Base-by-base conservation (phyloP, 495 filamentous ascomycete species). In the Astrothelium macrocarpum region DNA sequence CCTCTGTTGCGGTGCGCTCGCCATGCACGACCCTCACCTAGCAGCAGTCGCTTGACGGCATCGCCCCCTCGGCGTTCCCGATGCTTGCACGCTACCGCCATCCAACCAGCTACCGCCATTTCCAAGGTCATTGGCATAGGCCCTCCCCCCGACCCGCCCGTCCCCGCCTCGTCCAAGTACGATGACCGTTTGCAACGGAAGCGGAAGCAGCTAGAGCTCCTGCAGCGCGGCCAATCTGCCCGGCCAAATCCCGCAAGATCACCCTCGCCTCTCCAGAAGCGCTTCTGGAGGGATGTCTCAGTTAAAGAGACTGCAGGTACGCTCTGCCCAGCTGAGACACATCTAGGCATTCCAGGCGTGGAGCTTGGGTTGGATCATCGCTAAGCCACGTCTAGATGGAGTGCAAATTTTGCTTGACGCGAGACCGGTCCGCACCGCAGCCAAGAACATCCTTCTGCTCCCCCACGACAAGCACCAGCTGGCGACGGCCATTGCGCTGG, bases 261-360 rank as follows among this genome's bases (percentile, higher is more conserved):
- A 4, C 72, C 77, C 18, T 74, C 65, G 31, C 74, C 78, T 46
- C 74, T 89, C 63, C 82, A 80, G 72, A 87, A 86, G 74, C 80
- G 89, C 9, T 94, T 95, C 73, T 96, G 91, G 90, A 90, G 87
- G 71, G 80, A 93, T 75, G 89, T 90, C 3, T 74, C 79, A 69
- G 85, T 95, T 18, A 75, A 81, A 58, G 76, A 80, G 63, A 71
- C 80, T 62, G 79, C 84, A 60, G 83, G 79, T 80, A 74, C 20
- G 71, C 62, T 29, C 45, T 25, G 32, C 59, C 20, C 59, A n/a
- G 43, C n/a, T 64, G 43, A 46, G 64, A 25, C 25, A 25, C 49
- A n/a, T n/a, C n/a, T n/a, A n/a, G n/a, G n/a, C n/a, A n/a, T n/a
- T 49, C 45, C 12, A 16, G 45, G 45, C 12, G 23, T 5, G 23